Evolutionary conservation across 164 flowering plant species (phyloP).

Genomic region (Akebia trifoliata): DNA sequence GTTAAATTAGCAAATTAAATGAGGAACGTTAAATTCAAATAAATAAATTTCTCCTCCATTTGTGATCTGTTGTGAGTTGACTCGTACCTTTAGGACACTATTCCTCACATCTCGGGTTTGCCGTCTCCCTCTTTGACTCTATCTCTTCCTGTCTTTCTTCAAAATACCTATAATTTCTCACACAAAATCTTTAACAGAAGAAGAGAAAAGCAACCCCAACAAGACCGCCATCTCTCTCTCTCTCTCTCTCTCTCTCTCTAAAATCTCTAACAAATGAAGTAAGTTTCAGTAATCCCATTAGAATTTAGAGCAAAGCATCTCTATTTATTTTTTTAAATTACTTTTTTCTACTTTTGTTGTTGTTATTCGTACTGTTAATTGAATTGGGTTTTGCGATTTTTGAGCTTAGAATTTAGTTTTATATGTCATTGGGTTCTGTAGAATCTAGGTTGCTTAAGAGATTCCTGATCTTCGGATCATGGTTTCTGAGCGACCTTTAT

Average conservation of each 20-base stretch:
- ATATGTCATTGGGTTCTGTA: background rate
- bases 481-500: constrained; percentile 41
- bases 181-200: background rate
- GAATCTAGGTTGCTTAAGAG: constrained; percentile 12
- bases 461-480: constrained; percentile 36
- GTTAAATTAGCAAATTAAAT: too few relatives aligned
- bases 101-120: too few relatives aligned
- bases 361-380: background rate
- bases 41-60: too few relatives aligned
- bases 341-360: background rate
- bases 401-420: too few relatives aligned
- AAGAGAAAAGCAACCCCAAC: too few relatives aligned
- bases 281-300: background rate
- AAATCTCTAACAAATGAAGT: constrained; percentile 2
- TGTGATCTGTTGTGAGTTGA: too few relatives aligned
- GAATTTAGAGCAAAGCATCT: background rate
- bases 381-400: background rate
- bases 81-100: too few relatives aligned
- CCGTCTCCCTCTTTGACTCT: too few relatives aligned
- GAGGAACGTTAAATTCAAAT: too few relatives aligned
- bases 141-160: too few relatives aligned
- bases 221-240: background rate
- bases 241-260: constrained; percentile 8
- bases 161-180: too few relatives aligned
- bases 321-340: background rate